Evolutionary conservation across 345 rosid genomes (phyloP).

Genomic region (Citropsis articulata): DNA sequence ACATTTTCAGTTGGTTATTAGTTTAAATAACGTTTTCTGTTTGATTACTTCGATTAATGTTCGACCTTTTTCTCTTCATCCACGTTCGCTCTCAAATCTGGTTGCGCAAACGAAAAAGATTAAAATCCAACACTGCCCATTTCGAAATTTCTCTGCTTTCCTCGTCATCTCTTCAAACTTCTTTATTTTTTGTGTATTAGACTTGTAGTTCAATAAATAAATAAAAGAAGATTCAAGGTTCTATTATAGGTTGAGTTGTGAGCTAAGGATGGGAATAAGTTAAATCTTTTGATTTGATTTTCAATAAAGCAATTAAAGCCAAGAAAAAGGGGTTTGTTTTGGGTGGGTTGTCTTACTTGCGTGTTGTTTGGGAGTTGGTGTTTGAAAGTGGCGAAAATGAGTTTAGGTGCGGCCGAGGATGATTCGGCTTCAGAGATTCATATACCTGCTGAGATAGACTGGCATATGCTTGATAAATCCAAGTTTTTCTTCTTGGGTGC

Average conservation of each 20-base stretch:
- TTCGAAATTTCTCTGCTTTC: neutral
- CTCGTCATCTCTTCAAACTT: neutral
- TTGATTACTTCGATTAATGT: conserved; percentile 10
- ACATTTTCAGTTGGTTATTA: neutral
- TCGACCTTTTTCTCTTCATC: conserved; percentile 32
- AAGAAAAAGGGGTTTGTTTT: neutral
- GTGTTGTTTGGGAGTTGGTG: neutral
- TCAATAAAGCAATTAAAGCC: neutral
- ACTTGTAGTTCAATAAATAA: neutral
- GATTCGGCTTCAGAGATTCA: conserved; percentile 72
- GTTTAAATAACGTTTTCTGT: neutral
- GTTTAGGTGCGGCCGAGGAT: conserved; percentile 73
- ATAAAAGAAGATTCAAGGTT: conserved; percentile 5
- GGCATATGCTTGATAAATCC: conserved; percentile 98
- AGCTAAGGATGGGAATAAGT: neutral
- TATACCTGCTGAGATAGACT: conserved; percentile 80
- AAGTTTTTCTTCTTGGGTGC: conserved; percentile 88
- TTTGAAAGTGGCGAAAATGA: conserved; percentile 73
- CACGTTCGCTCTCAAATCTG: conserved; percentile 44
- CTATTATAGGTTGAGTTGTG: conserved; percentile 5
- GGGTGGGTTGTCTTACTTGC: no score
- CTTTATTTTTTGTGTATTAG: neutral
- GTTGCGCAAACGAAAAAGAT: conserved; percentile 32
- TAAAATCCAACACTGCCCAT: conserved; percentile 1
- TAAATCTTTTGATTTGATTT: conserved; percentile 1